Evolutionary conservation across 441 rosid species (phyloP).

Genomic region (Mallotus repandus): DNA sequence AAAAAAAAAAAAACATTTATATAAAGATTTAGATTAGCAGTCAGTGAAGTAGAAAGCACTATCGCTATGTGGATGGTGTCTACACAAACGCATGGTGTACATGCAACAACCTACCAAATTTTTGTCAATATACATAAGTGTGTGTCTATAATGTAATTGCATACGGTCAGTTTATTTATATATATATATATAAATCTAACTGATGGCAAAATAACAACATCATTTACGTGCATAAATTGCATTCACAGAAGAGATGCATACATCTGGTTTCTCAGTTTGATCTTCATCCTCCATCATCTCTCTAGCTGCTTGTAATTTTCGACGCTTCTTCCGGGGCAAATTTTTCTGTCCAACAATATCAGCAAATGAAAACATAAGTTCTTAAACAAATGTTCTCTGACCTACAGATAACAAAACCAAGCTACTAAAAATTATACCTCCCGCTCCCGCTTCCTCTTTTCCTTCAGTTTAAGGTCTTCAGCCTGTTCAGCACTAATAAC

Average conservation of each 20-base stretch:
- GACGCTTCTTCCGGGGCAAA: slow-evolving; percentile 84
- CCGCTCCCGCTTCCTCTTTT: slow-evolving; percentile 82
- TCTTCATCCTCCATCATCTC: slow-evolving; percentile 90
- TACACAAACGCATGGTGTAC: not conserved
- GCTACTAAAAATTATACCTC: slow-evolving; percentile 51
- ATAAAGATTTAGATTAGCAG: not conserved
- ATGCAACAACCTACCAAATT: not conserved
- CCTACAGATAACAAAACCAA: slow-evolving; percentile 16
- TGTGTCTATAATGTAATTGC: not conserved
- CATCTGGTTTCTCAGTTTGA: slow-evolving; percentile 37
- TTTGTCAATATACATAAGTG: not conserved
- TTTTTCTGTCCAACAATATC: slow-evolving; percentile 62
- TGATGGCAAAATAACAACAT: not conserved
- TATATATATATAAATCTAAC: not conserved
- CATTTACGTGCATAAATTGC: not conserved
- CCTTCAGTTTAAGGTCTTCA: slow-evolving; percentile 89
- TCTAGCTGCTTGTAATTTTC: slow-evolving; percentile 93
- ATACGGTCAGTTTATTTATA: not conserved
- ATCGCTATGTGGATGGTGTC: not conserved
- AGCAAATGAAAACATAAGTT: slow-evolving; percentile 7
- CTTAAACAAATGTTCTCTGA: not conserved
- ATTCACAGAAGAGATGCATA: slow-evolving; percentile 15
- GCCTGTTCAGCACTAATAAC: slow-evolving; percentile 83
- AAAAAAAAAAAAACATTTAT: not conserved
- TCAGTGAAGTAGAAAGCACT: not conserved